These are phyloP conservation scores for Mycena kentingensis DNA, from an alignment of 768 basidiomycete genomes.

Conservation along the genomic window DNA sequence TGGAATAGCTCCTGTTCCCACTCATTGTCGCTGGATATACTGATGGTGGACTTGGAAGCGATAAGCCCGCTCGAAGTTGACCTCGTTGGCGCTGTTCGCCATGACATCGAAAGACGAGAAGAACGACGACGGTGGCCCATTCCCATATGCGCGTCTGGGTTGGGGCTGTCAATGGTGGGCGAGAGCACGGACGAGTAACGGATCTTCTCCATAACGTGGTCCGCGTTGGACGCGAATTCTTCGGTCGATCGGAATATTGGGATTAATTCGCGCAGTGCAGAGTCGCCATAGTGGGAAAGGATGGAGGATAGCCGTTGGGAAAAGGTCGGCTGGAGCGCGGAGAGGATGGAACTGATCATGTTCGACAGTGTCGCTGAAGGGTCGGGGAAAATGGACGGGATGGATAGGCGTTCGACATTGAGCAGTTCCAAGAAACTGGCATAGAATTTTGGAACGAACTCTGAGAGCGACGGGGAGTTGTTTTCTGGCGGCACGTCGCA, in stretches of 20 bases:
- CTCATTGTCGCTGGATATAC: constrained; percentile 45
- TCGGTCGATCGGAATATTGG: constrained; percentile 72
- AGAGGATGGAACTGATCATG: constrained; percentile 81
- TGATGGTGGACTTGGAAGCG: constrained; percentile 24
- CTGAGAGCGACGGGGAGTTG: constrained; percentile 47
- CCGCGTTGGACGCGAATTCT: constrained; percentile 73
- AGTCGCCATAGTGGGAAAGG: constrained; percentile 62
- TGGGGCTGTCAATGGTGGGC: constrained; percentile 21
- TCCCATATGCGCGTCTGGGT: constrained; percentile 27
- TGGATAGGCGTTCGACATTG: constrained; percentile 67
- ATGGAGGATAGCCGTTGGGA: constrained; percentile 75
- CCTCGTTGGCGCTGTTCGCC: constrained; percentile 45
- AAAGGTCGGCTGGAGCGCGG: constrained; percentile 78
- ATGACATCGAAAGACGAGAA: constrained; percentile 66
- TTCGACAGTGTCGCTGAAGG: constrained; percentile 74
- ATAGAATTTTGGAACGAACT: constrained; percentile 79
- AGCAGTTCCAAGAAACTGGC: constrained; percentile 65
- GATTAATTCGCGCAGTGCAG: constrained; percentile 71
- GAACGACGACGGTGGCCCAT: constrained; percentile 55
- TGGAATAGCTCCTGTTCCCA: constrained; percentile 96
- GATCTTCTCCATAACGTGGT: constrained; percentile 79
- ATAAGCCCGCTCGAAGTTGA: constrained; percentile 28
- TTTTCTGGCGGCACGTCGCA: constrained; percentile 38
- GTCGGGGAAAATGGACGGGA: constrained; percentile 88
- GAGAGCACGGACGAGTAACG: constrained; percentile 38